Evolutionary conservation across 148 eudicot genomes (phyloP).

Genomic region (Fagopyrum tataricum): DNA sequence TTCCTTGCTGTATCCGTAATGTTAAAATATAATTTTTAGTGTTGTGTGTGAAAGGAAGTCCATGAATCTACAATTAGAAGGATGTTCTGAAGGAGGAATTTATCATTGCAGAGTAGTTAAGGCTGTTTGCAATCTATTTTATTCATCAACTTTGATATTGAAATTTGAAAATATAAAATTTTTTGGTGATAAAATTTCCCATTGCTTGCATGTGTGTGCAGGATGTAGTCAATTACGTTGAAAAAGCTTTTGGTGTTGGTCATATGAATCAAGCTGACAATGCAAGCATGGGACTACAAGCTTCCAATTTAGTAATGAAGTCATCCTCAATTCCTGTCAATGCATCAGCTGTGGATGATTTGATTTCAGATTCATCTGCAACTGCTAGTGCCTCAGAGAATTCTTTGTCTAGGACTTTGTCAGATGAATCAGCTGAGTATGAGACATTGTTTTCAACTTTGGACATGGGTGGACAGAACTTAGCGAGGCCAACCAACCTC

Average conservation of each 20-base stretch:
- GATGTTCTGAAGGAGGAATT: neutral
- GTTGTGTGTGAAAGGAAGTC: neutral
- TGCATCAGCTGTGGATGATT: conserved; percentile 40
- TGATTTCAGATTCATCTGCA: conserved; percentile 36
- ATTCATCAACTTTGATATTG: neutral
- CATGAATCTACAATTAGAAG: neutral
- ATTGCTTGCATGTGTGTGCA: conserved; percentile 20
- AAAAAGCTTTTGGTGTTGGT: conserved; percentile 53
- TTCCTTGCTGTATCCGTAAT: neutral
- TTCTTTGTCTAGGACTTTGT: conserved; percentile 66
- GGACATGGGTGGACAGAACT: conserved; percentile 55
- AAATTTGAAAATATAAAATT: neutral
- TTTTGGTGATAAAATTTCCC: neutral
- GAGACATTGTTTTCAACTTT: conserved; percentile 64
- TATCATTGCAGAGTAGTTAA: neutral
- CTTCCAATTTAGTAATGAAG: conserved; percentile 40
- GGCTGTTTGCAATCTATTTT: neutral
- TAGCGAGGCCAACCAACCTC: conserved; percentile 43
- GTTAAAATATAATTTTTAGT: neutral
- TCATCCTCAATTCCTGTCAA: conserved; percentile 51
- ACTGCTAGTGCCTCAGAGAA: conserved; percentile 38
- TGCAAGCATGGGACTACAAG: conserved; percentile 45
- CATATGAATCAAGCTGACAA: conserved; percentile 51
- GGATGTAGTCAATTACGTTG: conserved; percentile 80
- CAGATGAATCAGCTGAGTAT: conserved; percentile 80